Evolutionary conservation across 495 filamentous ascomycete genomes (phyloP), one percentile per base, ranked within the genome.

Genomic region (Tuber indicum): DNA sequence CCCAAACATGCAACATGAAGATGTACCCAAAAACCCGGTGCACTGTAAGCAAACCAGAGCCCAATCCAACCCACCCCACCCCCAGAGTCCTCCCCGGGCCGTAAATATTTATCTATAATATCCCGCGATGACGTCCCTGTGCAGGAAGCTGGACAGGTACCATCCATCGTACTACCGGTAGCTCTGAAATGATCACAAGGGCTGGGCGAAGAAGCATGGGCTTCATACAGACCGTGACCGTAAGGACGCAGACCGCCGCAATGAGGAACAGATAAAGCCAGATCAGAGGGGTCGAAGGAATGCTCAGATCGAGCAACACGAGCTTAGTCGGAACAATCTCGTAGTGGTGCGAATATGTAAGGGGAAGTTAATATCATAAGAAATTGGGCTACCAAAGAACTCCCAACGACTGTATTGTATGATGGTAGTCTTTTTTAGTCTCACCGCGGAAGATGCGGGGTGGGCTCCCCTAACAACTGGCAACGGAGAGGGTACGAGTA

Each of bases 121-220:
- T 16, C 32, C 46, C 41, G 47, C 47, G 72, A 46, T 76, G 41
- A 62, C 71, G 75, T 10, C 45, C 52, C n/a, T 44, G 73, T 2
- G 32, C 49, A 39, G 78, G 77, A 36, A 71, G 73, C 23, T 82
- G 73, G 44, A 81, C 47, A 69, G 69, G 43, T 44, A 82, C 41
- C 14, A 82, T 46, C 26, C 47, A 71, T 14, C 80, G 79, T 39
- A 82, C 32, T 32, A 82, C 45, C 10, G 80, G 80, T n/a, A 78
- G 36, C 32, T 79, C 79, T 44, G 58, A 75, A 43, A 82, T 81
- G 49, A 82, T 82, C 44, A 81, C 45, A 45, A 81, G 46, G 9
- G 79, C 79, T 19, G 81, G 75, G 14, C 80, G 76, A 14, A 82
- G 41, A 26, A 82, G 80, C 69, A 81, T 75, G 32, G 81, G 46